A percentile compares a stretch with the other conserved stretches of the same genome.
These are phyloP conservation scores for Tricholoma sp. DNA, from an alignment of 768 basidiomycete genomes.

Conservation along the genomic window DNA sequence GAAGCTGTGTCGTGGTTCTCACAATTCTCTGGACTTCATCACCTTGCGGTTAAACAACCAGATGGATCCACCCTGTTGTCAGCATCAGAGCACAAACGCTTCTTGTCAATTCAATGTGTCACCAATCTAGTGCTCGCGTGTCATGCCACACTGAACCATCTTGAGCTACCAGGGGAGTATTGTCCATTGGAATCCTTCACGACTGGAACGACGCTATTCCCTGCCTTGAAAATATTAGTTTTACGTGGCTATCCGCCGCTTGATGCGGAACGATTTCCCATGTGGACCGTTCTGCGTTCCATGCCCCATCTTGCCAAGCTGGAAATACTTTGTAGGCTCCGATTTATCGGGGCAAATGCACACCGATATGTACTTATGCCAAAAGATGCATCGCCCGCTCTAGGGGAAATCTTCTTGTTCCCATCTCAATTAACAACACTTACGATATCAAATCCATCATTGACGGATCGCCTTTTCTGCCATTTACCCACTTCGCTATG, in stretches of 20 bases:
- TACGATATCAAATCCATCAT: conserved; percentile 8
- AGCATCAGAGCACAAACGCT: conserved; percentile 8
- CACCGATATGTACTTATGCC: conserved; percentile 9
- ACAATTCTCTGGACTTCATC: conserved; percentile 7
- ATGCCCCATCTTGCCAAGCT: conserved; percentile 7
- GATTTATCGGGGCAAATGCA: conserved; percentile 8
- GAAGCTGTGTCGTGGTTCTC: conserved; percentile 7
- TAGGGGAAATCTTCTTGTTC: conserved; percentile 4
- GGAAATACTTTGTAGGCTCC: conserved; percentile 8
- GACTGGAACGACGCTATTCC: neutral
- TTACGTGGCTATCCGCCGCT: conserved; percentile 12
- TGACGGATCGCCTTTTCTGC: conserved; percentile 7
- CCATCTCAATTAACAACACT: conserved; percentile 7
- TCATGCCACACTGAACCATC: conserved; percentile 4
- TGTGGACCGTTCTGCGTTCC: conserved; percentile 7
- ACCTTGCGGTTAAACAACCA: conserved; percentile 7
- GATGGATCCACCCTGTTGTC: conserved; percentile 7
- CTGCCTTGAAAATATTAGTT: conserved; percentile 6
- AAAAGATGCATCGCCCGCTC: neutral
- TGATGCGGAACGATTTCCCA: conserved; percentile 3
- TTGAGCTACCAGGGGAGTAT: conserved; percentile 14
- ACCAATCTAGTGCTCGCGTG: conserved; percentile 10
- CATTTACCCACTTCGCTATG: conserved; percentile 7
- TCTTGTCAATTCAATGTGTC: conserved; percentile 6
- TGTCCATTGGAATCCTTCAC: conserved; percentile 4